These are phyloP conservation scores for Malassezia psittaci DNA, from an alignment of 1,284 basidiomycete genomes.

Conservation along the genomic window DNA sequence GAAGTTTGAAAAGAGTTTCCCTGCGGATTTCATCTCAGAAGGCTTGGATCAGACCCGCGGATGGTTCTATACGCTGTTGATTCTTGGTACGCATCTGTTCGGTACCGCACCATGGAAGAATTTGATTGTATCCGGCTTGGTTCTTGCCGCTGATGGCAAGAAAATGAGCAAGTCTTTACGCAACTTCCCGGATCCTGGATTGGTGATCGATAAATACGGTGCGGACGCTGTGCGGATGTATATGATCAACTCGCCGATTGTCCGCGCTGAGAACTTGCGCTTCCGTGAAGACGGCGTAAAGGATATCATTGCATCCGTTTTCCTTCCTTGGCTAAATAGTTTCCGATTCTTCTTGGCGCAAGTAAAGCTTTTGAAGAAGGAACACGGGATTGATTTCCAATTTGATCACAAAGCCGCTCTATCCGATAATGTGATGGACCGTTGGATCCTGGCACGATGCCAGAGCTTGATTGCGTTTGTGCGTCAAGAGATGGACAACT, in stretches of 20 bases:
- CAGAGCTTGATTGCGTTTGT: slow-evolving; percentile 90
- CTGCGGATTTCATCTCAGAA: slow-evolving; percentile 96
- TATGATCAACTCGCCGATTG: slow-evolving; percentile 96
- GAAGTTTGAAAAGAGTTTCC: slow-evolving; percentile 66
- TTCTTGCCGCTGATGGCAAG: slow-evolving; percentile 94
- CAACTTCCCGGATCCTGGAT: slow-evolving; percentile 95
- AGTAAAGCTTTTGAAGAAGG: slow-evolving; percentile 75
- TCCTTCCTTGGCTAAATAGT: slow-evolving; percentile 97
- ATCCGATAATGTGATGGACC: slow-evolving; percentile 91
- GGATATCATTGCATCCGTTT: slow-evolving; percentile 85
- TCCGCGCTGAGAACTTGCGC: slow-evolving; percentile 90
- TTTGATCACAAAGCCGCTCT: slow-evolving; percentile 78
- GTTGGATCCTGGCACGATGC: slow-evolving; percentile 93
- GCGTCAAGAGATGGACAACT: slow-evolving; percentile 85
- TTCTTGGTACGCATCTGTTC: slow-evolving; percentile 88
- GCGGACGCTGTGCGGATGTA: slow-evolving; percentile 96
- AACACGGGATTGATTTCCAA: slow-evolving; percentile 65
- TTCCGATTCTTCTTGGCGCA: slow-evolving; percentile 99
- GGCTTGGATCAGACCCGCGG: slow-evolving; percentile 66
- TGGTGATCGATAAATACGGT: slow-evolving; percentile 82
- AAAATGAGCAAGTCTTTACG: slow-evolving; percentile 99
- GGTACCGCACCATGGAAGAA: slow-evolving; percentile 95
- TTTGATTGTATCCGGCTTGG: slow-evolving; percentile 87
- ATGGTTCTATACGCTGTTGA: slow-evolving; percentile 98
- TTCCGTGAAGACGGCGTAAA: slow-evolving; percentile 98